A percentile compares a stretch with the other conserved stretches of the same genome.
Conservation (phyloP, 2,329 filamentous ascomycete species). For the Epichloe baconii region DNA sequence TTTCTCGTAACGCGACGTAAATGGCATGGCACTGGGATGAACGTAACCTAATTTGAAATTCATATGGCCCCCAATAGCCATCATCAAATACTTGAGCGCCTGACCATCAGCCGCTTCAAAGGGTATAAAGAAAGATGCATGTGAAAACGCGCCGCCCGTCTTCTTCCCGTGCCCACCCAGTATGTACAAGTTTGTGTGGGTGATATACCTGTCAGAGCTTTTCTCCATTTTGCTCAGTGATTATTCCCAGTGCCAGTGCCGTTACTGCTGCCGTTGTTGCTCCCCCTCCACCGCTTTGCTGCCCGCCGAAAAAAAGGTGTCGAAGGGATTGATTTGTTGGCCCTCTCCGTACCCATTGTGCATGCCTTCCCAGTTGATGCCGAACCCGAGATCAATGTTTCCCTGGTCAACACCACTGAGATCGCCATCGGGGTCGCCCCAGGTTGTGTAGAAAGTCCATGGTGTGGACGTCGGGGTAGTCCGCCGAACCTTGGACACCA, state of each 20-base stretch:
- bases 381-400: constrained; percentile 52
- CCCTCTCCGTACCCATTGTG: constrained; percentile 50
- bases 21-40: too few species aligned
- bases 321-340: constrained; percentile 54
- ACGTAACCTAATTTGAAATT: too few species aligned
- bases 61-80: too few species aligned
- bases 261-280: constrained; percentile 12
- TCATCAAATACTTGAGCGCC: neutral
- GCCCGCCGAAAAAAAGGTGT: constrained; percentile 57
- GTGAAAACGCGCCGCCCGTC: neutral
- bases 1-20: too few species aligned
- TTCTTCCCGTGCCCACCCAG: too few species aligned
- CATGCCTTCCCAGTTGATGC: constrained; percentile 50
- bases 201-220: too few species aligned
- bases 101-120: neutral
- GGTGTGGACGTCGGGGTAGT: constrained; percentile 35
- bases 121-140: neutral
- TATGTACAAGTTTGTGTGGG: too few species aligned
- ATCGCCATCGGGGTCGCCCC: constrained; percentile 20
- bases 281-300: constrained; percentile 20
- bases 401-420: constrained; percentile 26
- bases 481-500: constrained; percentile 20
- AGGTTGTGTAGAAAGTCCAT: constrained; percentile 41
- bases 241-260: neutral
- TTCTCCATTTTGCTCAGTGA: neutral